A percentile compares a stretch with the other conserved stretches of the same genome.
phyloP scores from a whole-genome alignment of 164 flowering plant species.

The Vitis labrusca region DNA sequence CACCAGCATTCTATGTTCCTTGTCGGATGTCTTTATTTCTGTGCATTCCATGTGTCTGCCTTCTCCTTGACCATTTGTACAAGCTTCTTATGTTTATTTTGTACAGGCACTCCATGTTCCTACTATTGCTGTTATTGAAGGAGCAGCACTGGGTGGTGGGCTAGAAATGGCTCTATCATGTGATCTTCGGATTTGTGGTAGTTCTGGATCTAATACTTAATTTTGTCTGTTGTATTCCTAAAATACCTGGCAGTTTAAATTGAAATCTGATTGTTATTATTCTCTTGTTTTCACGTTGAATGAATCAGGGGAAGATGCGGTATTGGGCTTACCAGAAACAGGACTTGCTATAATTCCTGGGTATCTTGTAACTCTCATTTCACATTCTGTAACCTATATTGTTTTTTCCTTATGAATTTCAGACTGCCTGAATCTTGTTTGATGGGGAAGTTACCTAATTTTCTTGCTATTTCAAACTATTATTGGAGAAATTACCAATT shows the following conservation, averaged over 20 bases:
- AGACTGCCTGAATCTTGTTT: conserved; percentile 1
- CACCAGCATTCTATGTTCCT: no score
- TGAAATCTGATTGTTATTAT: background rate
- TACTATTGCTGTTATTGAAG: conserved; percentile 92
- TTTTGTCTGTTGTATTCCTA: conserved; percentile 6
- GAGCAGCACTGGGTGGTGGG: conserved; percentile 96
- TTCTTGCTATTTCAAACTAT: no score
- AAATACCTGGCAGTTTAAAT: conserved; percentile 1
- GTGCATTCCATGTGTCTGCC: background rate
- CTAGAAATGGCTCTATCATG: conserved; percentile 91
- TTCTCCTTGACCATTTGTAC: background rate
- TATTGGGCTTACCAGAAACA: conserved; percentile 82
- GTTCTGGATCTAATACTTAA: background rate
- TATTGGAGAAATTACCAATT: background rate
- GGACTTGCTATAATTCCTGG: conserved; percentile 98
- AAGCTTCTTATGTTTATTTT: conserved; percentile 3
- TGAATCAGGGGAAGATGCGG: conserved; percentile 78
- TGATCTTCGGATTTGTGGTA: conserved; percentile 96
- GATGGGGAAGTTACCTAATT: no score
- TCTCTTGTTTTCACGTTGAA: background rate
- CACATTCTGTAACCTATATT: background rate
- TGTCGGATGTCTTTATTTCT: background rate
- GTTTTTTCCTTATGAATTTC: background rate
- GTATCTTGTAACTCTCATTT: conserved; percentile 32
- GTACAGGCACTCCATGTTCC: conserved; percentile 71